phyloP scores from a whole-genome alignment of 441 rosid genomes.

The Pelargonium fulgidum region DNA sequence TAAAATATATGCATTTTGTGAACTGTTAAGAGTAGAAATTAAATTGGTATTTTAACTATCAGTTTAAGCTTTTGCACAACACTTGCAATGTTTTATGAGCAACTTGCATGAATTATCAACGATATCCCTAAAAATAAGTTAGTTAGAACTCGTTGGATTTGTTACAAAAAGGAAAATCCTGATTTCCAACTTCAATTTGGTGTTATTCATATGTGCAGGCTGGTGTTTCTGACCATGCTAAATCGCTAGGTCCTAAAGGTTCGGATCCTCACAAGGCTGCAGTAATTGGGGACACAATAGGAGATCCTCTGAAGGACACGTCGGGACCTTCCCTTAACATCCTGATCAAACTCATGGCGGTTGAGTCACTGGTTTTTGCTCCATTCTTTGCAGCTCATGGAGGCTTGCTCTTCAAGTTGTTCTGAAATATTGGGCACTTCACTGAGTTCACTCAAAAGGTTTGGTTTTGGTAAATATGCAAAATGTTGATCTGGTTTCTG shows the following conservation, averaged over 20 bases:
- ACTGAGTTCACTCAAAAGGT: no score
- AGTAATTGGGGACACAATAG: constrained; percentile 67
- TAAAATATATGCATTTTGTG: background rate
- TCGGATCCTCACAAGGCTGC: constrained; percentile 70
- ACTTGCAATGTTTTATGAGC: no score
- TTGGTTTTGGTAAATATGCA: no score
- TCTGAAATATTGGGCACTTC: constrained; percentile 15
- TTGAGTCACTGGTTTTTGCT: constrained; percentile 64
- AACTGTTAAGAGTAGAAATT: no score
- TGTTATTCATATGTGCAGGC: constrained; percentile 30
- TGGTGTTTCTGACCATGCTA: constrained; percentile 55
- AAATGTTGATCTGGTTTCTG: no score
- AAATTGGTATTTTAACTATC: no score
- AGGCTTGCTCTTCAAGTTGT: constrained; percentile 48
- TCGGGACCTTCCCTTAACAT: constrained; percentile 69
- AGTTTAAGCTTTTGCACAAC: no score
- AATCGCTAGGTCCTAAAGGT: constrained; percentile 60
- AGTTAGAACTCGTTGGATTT: no score
- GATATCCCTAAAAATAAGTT: background rate
- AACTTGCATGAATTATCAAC: background rate
- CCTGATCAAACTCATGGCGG: constrained; percentile 73
- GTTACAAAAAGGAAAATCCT: no score
- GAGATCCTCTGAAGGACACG: constrained; percentile 69
- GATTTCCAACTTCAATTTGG: no score
- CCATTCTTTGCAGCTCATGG: constrained; percentile 73